phyloP scores from a whole-genome alignment of 2,329 filamentous ascomycete genomes.

The Neoarthrinium moseri region DNA sequence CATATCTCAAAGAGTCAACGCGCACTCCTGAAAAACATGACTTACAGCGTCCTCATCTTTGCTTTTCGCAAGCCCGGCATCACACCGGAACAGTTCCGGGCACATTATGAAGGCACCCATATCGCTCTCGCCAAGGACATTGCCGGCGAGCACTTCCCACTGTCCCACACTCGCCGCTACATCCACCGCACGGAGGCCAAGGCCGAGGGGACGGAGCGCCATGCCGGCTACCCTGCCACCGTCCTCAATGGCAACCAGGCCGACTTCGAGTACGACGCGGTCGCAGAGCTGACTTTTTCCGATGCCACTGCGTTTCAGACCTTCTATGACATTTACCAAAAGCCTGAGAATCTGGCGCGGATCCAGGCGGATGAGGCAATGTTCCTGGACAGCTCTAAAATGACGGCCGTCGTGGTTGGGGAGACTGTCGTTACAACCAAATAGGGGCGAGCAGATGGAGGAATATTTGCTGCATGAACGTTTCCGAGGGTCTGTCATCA shows the following conservation, averaged over 20 bases:
- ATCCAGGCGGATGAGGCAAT: conserved; percentile 18
- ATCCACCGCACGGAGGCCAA: conserved; percentile 14
- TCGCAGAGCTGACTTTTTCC: conserved; percentile 16
- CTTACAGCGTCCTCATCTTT: conserved; percentile 14
- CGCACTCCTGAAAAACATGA: conserved; percentile 10
- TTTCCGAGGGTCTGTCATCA: too few relatives aligned
- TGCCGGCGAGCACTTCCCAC: conserved; percentile 16
- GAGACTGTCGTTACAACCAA: conserved; percentile 12
- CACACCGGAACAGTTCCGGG: conserved; percentile 19
- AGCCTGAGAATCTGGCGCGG: conserved; percentile 18
- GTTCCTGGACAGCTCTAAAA: conserved; percentile 19
- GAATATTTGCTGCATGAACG: too few relatives aligned
- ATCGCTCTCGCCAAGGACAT: conserved; percentile 16
- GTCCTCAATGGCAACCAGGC: conserved; percentile 17
- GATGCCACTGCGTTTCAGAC: conserved; percentile 19
- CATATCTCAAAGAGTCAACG: background rate
- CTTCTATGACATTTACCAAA: conserved; percentile 14
- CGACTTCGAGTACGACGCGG: conserved; percentile 20
- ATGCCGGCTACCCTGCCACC: conserved; percentile 15
- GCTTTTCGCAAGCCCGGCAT: conserved; percentile 17
- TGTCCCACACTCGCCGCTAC: conserved; percentile 20
- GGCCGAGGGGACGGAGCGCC: conserved; percentile 12
- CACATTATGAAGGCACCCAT: conserved; percentile 16
- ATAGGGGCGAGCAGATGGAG: too few relatives aligned
- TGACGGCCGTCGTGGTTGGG: conserved; percentile 15